Evolutionary conservation across 164 flowering plant genomes (phyloP), one percentile per base, ranked within the genome.

Genomic region (Piper longum): DNA sequence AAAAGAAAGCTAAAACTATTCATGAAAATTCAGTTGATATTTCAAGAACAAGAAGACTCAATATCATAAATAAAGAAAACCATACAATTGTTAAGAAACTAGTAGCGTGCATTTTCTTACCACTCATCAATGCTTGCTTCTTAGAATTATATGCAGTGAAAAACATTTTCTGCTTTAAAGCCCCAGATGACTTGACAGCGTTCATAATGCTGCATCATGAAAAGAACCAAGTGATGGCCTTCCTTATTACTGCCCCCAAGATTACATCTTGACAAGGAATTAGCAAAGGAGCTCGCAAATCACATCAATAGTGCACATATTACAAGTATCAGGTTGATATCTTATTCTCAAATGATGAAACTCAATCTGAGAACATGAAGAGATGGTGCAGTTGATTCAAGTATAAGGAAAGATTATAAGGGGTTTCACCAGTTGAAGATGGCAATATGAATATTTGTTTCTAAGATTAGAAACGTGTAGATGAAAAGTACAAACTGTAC

Each of bases 101-200:
- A 26, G 36, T 26, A 0, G 36, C 36, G 36, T 2, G 36, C 36
- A 4, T 8, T n/a, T 26, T 44, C 62, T 61, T 80, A 95, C 99
- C 99, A 71, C 60, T 87, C 77, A 83, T 41, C 54, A 95, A 64
- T 19, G 99, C 97, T 72, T 82, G 93, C 79, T 78, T 91, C 88
- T 95, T 95, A 54, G 99, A 83, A 76, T 87, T 82, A 75, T 77
- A 95, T 43, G 99, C 97, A 66, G 85, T 83, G 77, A 86, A 87
- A 66, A 95, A 95, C 14, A 95, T 72, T 77, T 84, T 87, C 83
- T 91, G 87, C 73, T 68, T 81, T 16, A 95, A 76, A 52, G 17
- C 83, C 57, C 99, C 96, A 60, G 99, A 88, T 60, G 89, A 66
- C 75, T 86, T 83, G 16, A 95, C 99, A 63, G 97, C 99, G 80